Evolutionary conservation across 306 rosid species (phyloP), one percentile per base, ranked within the genome.

Genomic region (Benincasa hispida): DNA sequence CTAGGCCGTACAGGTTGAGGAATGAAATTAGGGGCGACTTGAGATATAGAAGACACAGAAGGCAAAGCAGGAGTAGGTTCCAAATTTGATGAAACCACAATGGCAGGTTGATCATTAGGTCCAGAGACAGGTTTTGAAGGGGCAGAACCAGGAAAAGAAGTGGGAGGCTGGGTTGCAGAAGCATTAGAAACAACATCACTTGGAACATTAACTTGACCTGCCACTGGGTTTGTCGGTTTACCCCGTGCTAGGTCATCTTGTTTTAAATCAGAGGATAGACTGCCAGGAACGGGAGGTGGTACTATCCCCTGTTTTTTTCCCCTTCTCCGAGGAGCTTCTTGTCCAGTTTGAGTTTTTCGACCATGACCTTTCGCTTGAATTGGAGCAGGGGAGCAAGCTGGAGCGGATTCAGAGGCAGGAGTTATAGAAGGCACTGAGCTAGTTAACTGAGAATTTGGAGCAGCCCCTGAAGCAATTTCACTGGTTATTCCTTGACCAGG

Each of bases 291-390:
- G 56, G 78, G 81, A 78, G 92, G 87, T 39, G 89, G 55, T 50
- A 78, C 67, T 22, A 79, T 24, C 59, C 19, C 88, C 83, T 83
- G 90, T 84, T 85, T 91, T 89, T 81, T 93, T 81, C 98, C 98
- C 87, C 96, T 86, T 47, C 96, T 93, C 10, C 88, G 85, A 61
- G 90, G 84, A 60, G 80, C 81, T 79, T 88, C 95, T 18, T 74
- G 86, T 41, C 87, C 86, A 77, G 89, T 81, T 53, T 86, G 91
- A 83, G 79, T 79, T 85, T 88, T 91, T 84, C 85, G 84, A 79
- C 92, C 96, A 39, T 62, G 91, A 47, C 96, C 97, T 79, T 85
- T 90, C 77, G 76, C 85, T 80, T 84, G 91, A 51, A 76, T 27
- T 41, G 90, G 83, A 67, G 62, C 85, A 82, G 91, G 72, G 41